A percentile compares a stretch with the other conserved stretches of the same genome.
Conservation (phyloP, 345 rosid species). For the Eucalyptus pauciflora region DNA sequence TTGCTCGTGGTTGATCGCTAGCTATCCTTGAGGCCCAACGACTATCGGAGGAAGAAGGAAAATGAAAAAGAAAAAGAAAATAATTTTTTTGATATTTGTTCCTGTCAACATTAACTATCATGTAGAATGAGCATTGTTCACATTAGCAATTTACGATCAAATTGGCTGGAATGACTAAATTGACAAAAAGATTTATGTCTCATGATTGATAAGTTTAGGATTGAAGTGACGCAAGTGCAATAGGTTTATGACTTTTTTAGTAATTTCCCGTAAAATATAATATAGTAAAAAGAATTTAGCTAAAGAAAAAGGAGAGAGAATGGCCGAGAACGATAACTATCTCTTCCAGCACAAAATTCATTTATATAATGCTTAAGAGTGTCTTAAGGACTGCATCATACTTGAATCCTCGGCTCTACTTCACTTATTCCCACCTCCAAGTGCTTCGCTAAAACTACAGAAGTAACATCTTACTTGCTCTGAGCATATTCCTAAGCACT, state of each 20-base stretch:
- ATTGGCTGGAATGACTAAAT: too few species aligned
- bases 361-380: background rate
- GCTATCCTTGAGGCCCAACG: background rate
- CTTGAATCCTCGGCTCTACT: background rate
- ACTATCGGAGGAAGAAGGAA: background rate
- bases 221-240: rapidly evolving
- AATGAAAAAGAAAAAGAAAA: rapidly evolving
- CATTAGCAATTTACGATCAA: too few species aligned
- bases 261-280: too few species aligned
- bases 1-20: background rate
- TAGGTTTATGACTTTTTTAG: too few species aligned
- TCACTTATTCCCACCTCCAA: background rate
- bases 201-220: too few species aligned
- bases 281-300: background rate
- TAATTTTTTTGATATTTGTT: too few species aligned
- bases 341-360: background rate
- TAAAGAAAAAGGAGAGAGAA: too few species aligned
- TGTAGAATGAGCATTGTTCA: background rate
- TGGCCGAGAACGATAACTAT: too few species aligned
- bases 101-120: too few species aligned
- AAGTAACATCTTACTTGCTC: background rate
- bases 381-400: background rate
- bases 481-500: background rate
- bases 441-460: background rate
- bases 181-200: background rate